Base-by-base conservation (phyloP, 768 basidiomycete genomes). In the Amanita rimosa region DNA sequence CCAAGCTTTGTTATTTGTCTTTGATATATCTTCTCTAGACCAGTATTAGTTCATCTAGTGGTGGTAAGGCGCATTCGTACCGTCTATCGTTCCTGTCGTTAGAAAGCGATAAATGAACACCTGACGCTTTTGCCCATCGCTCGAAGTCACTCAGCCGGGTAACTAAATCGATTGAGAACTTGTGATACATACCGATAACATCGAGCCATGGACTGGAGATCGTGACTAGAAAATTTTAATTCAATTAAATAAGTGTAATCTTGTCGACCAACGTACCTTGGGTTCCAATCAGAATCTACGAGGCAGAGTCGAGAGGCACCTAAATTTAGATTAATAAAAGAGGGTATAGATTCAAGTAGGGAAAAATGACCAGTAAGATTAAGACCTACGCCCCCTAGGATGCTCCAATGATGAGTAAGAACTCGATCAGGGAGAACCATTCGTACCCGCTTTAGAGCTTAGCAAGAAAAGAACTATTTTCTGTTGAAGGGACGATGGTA, bases 201-300 rank as follows among this genome's bases (percentile, higher is more conserved):
- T 43, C 95, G 79, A 45, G 93, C 95, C 95, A 98, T 98, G 1
- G 96, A 85, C 64, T 99, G 96, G 14, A 93, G 64, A 66, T 99
- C 96, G 57, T 87, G 87, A 57, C 86, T 90, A 48, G 16, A 35
- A 14, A 2, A 14, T 33, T 19, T 37, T 24, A 46, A n/a, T 37
- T 26, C 14, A 21, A 22, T 3, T 21, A 26, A 46, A 8, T 21
- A 26, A 46, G 10, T n/a, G 11, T 11, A 7, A 21, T 13, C 17
- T 24, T 13, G 22, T 16, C 44, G 3, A 22, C 13, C 5, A 11
- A 17, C 60, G 44, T 44, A 81, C 83, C 87, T 89, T 31, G 92
- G 92, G 65, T 94, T 95, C 92, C 92, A 96, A 58, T 94, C 92
- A 16, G 84, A 86, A 62, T 96, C 93, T 34, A 95, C 70, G 42